Base-by-base conservation (phyloP, 2,329 filamentous ascomycete species). In the Pseudogymnoascus destructans region DNA sequence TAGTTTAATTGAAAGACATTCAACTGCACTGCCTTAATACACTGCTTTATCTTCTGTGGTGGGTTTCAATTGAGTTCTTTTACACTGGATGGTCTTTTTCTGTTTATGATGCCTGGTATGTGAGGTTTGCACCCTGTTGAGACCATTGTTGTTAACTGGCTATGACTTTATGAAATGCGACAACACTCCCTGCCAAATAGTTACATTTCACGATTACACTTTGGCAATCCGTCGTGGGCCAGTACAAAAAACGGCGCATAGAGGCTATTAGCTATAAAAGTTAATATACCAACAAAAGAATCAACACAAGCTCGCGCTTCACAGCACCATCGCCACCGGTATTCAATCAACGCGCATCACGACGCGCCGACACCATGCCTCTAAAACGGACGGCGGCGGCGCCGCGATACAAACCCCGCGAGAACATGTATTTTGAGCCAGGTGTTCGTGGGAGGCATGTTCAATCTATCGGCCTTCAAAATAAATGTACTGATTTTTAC, bases 391-490 rank as follows among this genome's bases (percentile, higher is more conserved):
- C 54, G 32, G 61, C 59, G 55, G 59, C 63, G 11, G 57, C 59
- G 57, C 59, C 59, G 17, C 64, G 64, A 61, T 65, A 67, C 58
- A 67, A 66, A 58, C 62, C 62, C 27, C 65, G 63, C 27, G 72
- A 76, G 60, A 72, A 71, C 62, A 75, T 78, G 59, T 74, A 74
- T 56, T 78, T 75, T 65, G 73, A 76, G 27, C 63, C 78, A n/a
- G 77, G 77, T 55, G 73, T 75, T 35, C 70, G 69, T 59, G 77
- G 77, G 66, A 75, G 77, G 77, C 77, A 71, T 59, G 70, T 62
- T 56, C 36, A 15, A 54, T 21, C 5, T 17, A 30, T 56, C 13
- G 10, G 4, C 15, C 10, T 17, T 40, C 9, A 9, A 17, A 49
- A 36, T 27, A 2, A 1, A 65, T 61, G 52, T 49, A 27, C 64